A percentile compares a stretch with the other conserved stretches of the same genome.
Evolutionary conservation across 345 rosid species (phyloP).

Genomic region (Laguncularia racemosa): DNA sequence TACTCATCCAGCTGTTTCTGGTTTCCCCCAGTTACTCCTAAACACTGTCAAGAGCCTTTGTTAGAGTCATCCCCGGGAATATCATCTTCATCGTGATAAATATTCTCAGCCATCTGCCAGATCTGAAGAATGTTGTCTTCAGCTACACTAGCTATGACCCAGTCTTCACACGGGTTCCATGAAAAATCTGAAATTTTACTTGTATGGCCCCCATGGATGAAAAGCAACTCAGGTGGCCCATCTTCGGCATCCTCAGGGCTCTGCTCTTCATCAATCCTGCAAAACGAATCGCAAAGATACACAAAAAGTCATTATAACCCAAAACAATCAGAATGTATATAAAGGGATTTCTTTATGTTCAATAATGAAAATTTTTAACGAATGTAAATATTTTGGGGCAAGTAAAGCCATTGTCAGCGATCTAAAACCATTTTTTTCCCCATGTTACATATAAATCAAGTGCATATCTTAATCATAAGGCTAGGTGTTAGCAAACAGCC

Average conservation of each 20-base stretch:
- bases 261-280: constrained; percentile 74
- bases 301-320: not conserved
- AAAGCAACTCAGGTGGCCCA: constrained; percentile 98
- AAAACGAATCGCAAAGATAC: not conserved
- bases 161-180: constrained; percentile 99
- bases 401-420: too few relatives aligned
- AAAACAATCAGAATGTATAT: not conserved
- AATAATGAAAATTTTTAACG: too few relatives aligned
- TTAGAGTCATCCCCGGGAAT: constrained; percentile 72
- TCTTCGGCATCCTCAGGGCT: constrained; percentile 87
- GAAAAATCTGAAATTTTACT: constrained; percentile 98
- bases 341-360: not conserved
- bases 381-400: too few relatives aligned
- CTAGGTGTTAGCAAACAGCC: too few relatives aligned
- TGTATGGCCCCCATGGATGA: constrained; percentile 98
- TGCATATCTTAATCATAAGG: too few relatives aligned
- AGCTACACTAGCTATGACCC: constrained; percentile 95
- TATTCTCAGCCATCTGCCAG: constrained; percentile 99
- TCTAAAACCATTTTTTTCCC: too few relatives aligned
- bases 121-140: constrained; percentile 98
- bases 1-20: too few relatives aligned
- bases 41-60: constrained; percentile 32
- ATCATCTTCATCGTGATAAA: constrained; percentile 95
- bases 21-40: not conserved
- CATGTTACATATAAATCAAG: too few relatives aligned